Conservation (phyloP, 1,139 yeast species). For the Pichia norvegensis region DNA sequence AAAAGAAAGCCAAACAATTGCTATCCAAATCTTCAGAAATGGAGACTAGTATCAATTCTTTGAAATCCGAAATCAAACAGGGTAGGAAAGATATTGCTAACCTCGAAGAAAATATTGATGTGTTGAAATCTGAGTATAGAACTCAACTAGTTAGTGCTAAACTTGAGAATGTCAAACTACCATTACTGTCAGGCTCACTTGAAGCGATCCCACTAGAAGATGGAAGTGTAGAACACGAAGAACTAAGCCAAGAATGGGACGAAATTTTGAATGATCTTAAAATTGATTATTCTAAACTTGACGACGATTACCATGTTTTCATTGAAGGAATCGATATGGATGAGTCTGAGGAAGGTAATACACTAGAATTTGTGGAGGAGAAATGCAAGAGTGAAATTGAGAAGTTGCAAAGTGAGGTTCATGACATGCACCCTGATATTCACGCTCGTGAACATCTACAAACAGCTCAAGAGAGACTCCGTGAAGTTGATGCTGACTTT, state of each 20-base stretch:
- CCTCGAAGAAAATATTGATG: slow-evolving; percentile 49
- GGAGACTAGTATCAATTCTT: slow-evolving; percentile 33
- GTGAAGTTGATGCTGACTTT: slow-evolving; percentile 59
- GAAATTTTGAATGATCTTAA: slow-evolving; percentile 30
- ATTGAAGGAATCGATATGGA: slow-evolving; percentile 12
- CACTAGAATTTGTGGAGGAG: slow-evolving; percentile 28
- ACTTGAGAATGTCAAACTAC: slow-evolving; percentile 61
- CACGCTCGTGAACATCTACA: slow-evolving; percentile 71
- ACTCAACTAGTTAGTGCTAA: slow-evolving; percentile 66
- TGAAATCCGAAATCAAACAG: slow-evolving; percentile 29
- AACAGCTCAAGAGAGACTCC: slow-evolving; percentile 58
- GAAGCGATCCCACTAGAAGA: slow-evolving; percentile 40
- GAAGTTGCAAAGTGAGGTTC: slow-evolving; percentile 53
- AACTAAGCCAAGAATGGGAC: slow-evolving; percentile 9
- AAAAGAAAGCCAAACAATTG: slow-evolving; percentile 21
- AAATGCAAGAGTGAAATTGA: slow-evolving; percentile 46
- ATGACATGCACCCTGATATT: slow-evolving; percentile 65
- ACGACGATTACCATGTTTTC: slow-evolving; percentile 5
- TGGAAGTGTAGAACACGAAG: slow-evolving; percentile 33
- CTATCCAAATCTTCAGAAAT: slow-evolving; percentile 20
- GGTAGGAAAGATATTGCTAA: slow-evolving; percentile 32
- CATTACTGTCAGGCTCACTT: slow-evolving; percentile 52
- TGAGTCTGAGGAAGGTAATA: slow-evolving; percentile 8
- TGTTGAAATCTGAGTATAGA: slow-evolving; percentile 49
- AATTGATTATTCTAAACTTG: slow-evolving; percentile 28